Conservation (phyloP, 306 rosid genomes). For the Sindora glabra region DNA sequence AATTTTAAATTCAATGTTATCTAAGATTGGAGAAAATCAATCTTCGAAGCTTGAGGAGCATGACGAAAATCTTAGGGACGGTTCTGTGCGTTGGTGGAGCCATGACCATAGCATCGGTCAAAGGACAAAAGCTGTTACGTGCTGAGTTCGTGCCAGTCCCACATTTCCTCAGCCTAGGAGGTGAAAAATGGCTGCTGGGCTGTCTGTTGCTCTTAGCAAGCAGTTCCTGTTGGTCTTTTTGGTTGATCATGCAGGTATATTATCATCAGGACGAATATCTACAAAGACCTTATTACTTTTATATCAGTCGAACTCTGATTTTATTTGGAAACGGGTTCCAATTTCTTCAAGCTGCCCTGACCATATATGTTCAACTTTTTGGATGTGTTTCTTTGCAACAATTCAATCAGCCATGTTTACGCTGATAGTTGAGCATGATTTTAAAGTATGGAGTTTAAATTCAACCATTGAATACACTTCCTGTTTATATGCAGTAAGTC, state of each 20-base stretch:
- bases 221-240: conserved; percentile 42
- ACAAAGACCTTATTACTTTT: neutral
- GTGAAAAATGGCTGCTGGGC: conserved; percentile 40
- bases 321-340: conserved; percentile 41
- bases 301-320: neutral
- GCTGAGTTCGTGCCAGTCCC: conserved; percentile 18
- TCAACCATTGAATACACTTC: conserved; percentile 40
- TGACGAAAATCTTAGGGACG: conserved; percentile 58
- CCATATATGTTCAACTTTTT: conserved; percentile 44
- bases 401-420: conserved; percentile 38
- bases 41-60: conserved; percentile 36
- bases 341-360: conserved; percentile 51
- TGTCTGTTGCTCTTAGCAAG: conserved; percentile 42
- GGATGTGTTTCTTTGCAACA: conserved; percentile 55
- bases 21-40: conserved; percentile 57
- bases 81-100: conserved; percentile 60
- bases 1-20: too few species aligned
- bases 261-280: neutral
- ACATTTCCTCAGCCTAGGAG: conserved; percentile 12
- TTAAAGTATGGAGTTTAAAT: conserved; percentile 35
- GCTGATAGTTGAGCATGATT: conserved; percentile 26
- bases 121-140: conserved; percentile 57
- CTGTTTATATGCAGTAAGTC: conserved; percentile 63
- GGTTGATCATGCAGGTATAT: conserved; percentile 63
- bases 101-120: conserved; percentile 50